Evolutionary conservation across 257 asterid genomes (phyloP).

Genomic region (Henckelia pumila): DNA sequence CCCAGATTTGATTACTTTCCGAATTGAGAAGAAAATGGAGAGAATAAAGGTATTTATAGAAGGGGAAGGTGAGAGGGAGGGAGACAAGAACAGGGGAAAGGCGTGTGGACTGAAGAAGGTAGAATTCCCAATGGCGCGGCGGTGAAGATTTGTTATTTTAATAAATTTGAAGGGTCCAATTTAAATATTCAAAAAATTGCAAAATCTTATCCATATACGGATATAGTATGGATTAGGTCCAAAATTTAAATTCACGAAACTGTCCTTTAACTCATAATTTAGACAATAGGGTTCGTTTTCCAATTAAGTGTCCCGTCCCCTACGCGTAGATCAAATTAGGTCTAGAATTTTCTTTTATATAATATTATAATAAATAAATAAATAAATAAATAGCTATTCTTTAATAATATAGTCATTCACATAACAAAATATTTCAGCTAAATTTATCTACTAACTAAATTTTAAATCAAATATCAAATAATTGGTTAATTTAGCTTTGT

Average conservation of each 20-base stretch:
- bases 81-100: constrained; percentile 45
- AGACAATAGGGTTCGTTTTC: constrained; percentile 24
- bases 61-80: constrained; percentile 16
- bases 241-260: constrained; percentile 29
- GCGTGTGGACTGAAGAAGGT: constrained; percentile 40
- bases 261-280: constrained; percentile 37
- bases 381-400: no score
- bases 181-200: neutral
- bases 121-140: constrained; percentile 54
- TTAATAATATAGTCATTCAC: no score
- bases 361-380: no score
- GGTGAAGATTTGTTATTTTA: constrained; percentile 23
- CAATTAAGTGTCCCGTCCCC: constrained; percentile 40
- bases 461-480: no score
- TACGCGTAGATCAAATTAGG: constrained; percentile 9
- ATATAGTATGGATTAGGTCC: constrained; percentile 41
- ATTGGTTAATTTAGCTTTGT: no score
- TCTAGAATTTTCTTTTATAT: no score
- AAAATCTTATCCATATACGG: constrained; percentile 64
- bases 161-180: neutral
- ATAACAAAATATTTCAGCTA: no score
- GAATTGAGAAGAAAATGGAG: constrained; percentile 27
- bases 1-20: neutral
- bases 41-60: constrained; percentile 43
- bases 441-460: no score